phyloP scores from a whole-genome alignment of 306 rosid species.

The Geum urbanum region DNA sequence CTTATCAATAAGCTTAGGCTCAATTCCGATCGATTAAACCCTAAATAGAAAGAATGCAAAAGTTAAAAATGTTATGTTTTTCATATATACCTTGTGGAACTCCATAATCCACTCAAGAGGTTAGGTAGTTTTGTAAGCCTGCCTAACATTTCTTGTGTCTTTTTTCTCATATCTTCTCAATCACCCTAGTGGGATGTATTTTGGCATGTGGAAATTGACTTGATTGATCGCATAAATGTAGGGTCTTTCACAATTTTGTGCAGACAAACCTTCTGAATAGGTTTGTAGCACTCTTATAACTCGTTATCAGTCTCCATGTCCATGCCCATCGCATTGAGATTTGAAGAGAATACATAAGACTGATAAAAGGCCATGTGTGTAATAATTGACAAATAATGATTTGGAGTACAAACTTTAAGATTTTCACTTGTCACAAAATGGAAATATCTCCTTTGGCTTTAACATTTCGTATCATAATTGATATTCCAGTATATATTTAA shows the following conservation, averaged over 20 bases:
- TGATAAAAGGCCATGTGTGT: not conserved
- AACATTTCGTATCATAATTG: not conserved
- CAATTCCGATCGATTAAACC: not conserved
- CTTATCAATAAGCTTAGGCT: not conserved
- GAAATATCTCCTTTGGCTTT: not conserved
- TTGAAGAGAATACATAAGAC: not conserved
- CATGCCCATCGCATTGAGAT: not conserved
- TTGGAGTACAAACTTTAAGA: not conserved
- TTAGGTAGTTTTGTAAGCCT: not conserved
- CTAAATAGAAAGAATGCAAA: not conserved
- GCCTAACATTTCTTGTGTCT: not conserved
- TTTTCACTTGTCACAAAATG: not conserved
- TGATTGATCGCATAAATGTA: constrained; percentile 1
- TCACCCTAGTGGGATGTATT: not conserved
- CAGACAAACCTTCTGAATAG: not conserved
- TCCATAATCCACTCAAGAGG: not conserved
- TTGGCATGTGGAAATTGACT: constrained; percentile 1
- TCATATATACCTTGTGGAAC: not conserved
- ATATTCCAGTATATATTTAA: too few species aligned
- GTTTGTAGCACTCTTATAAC: not conserved
- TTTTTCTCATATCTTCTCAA: not conserved
- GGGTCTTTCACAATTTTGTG: constrained; percentile 11
- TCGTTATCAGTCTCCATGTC: not conserved
- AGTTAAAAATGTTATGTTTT: not conserved
- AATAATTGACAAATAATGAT: constrained; percentile 1